A percentile compares a stretch with the other conserved stretches of the same genome.
Conservation (phyloP, 129 eudicot species). For the Chrysanthemum makinoi region DNA sequence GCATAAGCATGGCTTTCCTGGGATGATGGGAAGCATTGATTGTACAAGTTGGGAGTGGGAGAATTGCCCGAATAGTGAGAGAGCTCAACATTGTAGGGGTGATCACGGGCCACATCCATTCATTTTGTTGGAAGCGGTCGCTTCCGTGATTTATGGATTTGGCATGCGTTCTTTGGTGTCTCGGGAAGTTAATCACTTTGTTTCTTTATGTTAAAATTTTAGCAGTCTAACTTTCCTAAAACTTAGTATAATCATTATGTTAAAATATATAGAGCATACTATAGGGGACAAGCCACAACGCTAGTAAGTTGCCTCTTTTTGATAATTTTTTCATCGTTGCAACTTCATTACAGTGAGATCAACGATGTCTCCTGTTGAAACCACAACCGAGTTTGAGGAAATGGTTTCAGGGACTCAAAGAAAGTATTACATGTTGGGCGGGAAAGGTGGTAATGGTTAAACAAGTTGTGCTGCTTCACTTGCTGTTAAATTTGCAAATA, state of each 20-base stretch:
- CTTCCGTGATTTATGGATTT: too few species aligned
- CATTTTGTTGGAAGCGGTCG: too few species aligned
- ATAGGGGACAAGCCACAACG: slow-evolving; percentile 3
- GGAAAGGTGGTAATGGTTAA: too few species aligned
- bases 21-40: too few species aligned
- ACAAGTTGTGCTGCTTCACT: too few species aligned
- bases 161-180: too few species aligned
- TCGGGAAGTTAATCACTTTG: slow-evolving; percentile 7
- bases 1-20: too few species aligned
- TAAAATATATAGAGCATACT: not conserved
- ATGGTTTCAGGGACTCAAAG: slow-evolving; percentile 86
- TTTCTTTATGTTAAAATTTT: not conserved
- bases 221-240: not conserved
- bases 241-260: not conserved
- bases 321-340: not conserved
- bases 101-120: too few species aligned
- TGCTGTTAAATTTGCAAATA: too few species aligned
- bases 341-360: slow-evolving; percentile 60
- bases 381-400: slow-evolving; percentile 78
- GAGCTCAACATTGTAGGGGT: too few species aligned
- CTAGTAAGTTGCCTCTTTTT: not conserved
- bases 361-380: slow-evolving; percentile 70
- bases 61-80: too few species aligned
- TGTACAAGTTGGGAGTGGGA: too few species aligned
- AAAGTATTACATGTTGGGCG: slow-evolving; percentile 31